phyloP scores from a whole-genome alignment of 2,329 filamentous ascomycete species.

The Endothia cerciana region DNA sequence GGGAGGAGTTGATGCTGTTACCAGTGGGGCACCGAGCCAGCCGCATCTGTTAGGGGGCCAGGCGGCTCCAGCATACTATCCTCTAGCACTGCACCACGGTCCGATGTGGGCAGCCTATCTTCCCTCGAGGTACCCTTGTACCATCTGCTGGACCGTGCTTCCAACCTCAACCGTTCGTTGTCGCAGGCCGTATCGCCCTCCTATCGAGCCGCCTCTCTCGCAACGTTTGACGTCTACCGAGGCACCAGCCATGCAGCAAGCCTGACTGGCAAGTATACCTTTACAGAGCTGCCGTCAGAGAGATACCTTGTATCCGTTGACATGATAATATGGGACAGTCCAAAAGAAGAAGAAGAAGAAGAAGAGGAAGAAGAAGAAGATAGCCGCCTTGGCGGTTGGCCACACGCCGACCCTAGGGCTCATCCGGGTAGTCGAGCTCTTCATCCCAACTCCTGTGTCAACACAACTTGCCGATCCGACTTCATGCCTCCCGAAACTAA shows the following conservation, averaged over 20 bases:
- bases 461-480: neutral
- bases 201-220: neutral
- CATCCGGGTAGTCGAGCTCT: too few relatives aligned
- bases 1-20: conserved; percentile 16
- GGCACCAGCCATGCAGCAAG: neutral
- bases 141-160: neutral
- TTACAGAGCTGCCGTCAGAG: neutral
- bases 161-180: conserved; percentile 10
- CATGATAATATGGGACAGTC: neutral
- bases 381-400: neutral
- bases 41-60: neutral
- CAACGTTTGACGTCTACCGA: neutral
- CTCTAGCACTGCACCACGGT: conserved; percentile 10
- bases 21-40: neutral
- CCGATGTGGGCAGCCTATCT: conserved; percentile 9
- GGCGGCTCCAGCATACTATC: neutral
- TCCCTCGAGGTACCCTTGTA: conserved; percentile 4
- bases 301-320: neutral
- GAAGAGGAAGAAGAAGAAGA: too few relatives aligned
- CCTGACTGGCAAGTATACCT: neutral
- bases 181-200: conserved; percentile 1
- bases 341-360: too few relatives aligned
- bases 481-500: conserved; percentile 2
- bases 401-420: neutral
- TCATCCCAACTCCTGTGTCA: conserved; percentile 1